Percentiles rank a stretch among this genome's conserved stretches.
phyloP scores from a whole-genome alignment of 2,329 filamentous ascomycete genomes.

The Colletotrichum siamense region DNA sequence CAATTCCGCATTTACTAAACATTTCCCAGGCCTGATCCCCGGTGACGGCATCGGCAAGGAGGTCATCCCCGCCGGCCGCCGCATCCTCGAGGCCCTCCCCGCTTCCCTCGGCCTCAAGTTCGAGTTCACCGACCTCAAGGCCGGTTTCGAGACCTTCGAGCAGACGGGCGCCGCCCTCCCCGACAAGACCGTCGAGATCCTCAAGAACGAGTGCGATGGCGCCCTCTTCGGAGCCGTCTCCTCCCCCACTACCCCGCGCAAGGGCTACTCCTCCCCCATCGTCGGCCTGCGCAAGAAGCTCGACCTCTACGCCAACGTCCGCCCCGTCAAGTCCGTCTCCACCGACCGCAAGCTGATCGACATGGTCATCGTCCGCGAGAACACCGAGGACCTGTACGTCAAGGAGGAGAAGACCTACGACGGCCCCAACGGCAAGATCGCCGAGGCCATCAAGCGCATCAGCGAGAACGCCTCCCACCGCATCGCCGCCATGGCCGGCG shows the following conservation, averaged over 20 bases:
- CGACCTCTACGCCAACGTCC: constrained; percentile 95
- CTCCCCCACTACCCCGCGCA: constrained; percentile 87
- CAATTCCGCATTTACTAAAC: not conserved
- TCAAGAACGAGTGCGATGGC: constrained; percentile 91
- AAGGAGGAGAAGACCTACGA: constrained; percentile 92
- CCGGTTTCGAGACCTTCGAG: constrained; percentile 94
- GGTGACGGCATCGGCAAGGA: constrained; percentile 98
- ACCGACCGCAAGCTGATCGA: constrained; percentile 77
- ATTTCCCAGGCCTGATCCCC: constrained; percentile 77
- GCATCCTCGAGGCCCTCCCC: constrained; percentile 90
- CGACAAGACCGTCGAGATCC: constrained; percentile 86
- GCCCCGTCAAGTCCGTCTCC: constrained; percentile 85
- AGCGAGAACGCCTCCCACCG: constrained; percentile 82
- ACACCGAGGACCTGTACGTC: constrained; percentile 98
- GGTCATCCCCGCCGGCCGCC: constrained; percentile 93
- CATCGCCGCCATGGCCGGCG: constrained; percentile 92
- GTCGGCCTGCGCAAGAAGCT: constrained; percentile 95
- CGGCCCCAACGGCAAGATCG: constrained; percentile 77
- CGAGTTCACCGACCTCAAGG: constrained; percentile 90
- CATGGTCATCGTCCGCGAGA: constrained; percentile 97
- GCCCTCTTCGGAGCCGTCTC: constrained; percentile 95
- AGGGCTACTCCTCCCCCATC: constrained; percentile 96
- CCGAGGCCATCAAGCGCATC: constrained; percentile 98
- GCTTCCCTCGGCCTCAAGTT: constrained; percentile 92
- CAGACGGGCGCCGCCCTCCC: constrained; percentile 87